These are phyloP conservation scores for Jamesozyma hellenica DNA, from an alignment of 805 yeast genomes.

Conservation along the genomic window DNA sequence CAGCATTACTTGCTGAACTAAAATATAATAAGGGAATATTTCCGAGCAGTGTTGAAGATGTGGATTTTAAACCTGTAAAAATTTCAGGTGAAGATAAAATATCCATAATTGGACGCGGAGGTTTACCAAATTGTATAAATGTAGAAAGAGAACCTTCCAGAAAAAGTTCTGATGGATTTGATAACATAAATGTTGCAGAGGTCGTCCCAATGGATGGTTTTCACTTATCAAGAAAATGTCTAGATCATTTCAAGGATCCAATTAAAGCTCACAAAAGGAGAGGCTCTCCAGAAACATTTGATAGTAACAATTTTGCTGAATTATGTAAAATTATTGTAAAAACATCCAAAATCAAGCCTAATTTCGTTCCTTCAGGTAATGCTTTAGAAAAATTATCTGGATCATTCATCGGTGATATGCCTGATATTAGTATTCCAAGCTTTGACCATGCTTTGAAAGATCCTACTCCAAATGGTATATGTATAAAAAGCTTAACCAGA, in stretches of 20 bases:
- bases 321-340: conserved; percentile 15
- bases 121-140: conserved; percentile 20
- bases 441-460: conserved; percentile 70
- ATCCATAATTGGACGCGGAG: conserved; percentile 25
- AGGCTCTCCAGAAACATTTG: conserved; percentile 85
- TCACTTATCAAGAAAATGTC: conserved; percentile 45
- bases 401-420: conserved; percentile 19
- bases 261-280: conserved; percentile 50
- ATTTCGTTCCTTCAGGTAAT: conserved; percentile 1
- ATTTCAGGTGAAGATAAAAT: conserved; percentile 5
- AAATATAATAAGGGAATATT: conserved; percentile 11
- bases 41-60: conserved; percentile 17
- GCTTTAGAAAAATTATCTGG: conserved; percentile 13
- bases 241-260: conserved; percentile 45
- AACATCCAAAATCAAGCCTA: conserved; percentile 14
- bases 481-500: conserved; percentile 36
- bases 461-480: conserved; percentile 49
- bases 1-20: conserved; percentile 8
- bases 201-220: conserved; percentile 69
- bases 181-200: conserved; percentile 29
- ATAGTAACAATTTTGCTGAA: conserved; percentile 36
- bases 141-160: conserved; percentile 1
- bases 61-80: conserved; percentile 15
- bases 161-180: neutral
- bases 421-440: conserved; percentile 47